Conservation (phyloP, 2,329 filamentous ascomycete species). For the Monilinia polystroma region DNA sequence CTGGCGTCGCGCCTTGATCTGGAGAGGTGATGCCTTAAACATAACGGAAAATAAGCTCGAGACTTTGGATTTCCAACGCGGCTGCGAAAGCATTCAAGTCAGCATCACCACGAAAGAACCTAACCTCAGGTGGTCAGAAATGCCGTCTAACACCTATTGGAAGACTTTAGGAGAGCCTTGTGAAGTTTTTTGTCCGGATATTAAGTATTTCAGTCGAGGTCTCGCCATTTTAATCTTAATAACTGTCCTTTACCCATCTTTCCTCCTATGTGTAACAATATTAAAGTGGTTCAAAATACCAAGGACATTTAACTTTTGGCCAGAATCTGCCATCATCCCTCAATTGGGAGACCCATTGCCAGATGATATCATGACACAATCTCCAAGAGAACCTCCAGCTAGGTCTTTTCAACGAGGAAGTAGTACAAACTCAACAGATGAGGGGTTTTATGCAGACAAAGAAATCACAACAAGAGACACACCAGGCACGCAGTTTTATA, state of each 20-base stretch:
- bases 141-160: constrained; percentile 9
- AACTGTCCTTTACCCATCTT: neutral
- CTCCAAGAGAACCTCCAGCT: neutral
- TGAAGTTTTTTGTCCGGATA: constrained; percentile 20
- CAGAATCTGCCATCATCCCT: neutral
- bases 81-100: neutral
- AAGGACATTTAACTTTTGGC: neutral
- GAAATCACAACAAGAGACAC: neutral
- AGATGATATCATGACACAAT: neutral
- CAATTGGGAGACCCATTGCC: too few species aligned
- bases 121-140: constrained; percentile 4
- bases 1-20: constrained; percentile 11
- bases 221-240: neutral
- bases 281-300: neutral
- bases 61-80: neutral
- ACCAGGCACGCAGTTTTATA: neutral
- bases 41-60: neutral
- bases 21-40: neutral
- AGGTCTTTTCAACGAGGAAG: neutral
- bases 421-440: neutral
- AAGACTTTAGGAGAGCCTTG: neutral
- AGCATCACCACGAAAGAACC: neutral
- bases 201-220: neutral
- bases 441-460: neutral
- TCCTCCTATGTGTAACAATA: neutral